Evolutionary conservation across 1,284 basidiomycete species (phyloP).

Genomic region (Fomitopsis schrenkii): DNA sequence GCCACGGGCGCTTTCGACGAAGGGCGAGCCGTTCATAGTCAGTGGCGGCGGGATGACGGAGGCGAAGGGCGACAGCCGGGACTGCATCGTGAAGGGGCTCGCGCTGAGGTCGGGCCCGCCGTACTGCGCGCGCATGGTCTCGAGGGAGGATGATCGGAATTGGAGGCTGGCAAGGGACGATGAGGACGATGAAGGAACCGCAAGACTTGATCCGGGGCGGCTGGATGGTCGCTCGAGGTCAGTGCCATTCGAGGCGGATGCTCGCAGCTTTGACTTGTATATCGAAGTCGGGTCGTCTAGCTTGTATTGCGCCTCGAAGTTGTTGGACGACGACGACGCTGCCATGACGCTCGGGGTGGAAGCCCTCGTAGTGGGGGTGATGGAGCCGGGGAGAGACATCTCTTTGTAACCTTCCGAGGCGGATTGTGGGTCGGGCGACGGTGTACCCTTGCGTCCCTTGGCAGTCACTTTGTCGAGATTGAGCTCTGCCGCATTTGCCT

Average conservation of each 20-base stretch:
- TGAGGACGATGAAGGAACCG: neutral
- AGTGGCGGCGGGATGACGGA: neutral
- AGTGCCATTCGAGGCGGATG: neutral
- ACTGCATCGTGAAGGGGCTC: neutral
- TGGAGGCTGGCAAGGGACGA: conserved; percentile 2
- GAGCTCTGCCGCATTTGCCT: conserved; percentile 41
- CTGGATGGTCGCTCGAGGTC: neutral
- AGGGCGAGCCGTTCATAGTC: conserved; percentile 2
- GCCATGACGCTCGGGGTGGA: conserved; percentile 8
- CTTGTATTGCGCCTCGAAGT: conserved; percentile 7
- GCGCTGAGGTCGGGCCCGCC: neutral
- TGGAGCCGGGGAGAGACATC: conserved; percentile 11
- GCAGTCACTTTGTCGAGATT: conserved; percentile 38
- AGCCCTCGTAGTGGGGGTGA: conserved; percentile 12
- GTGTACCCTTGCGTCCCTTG: conserved; percentile 30
- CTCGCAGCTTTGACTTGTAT: neutral
- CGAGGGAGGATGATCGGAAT: conserved; percentile 10
- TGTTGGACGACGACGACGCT: neutral
- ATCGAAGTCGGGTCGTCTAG: neutral
- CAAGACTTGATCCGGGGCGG: neutral
- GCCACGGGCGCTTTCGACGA: neutral
- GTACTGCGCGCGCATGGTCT: conserved; percentile 12
- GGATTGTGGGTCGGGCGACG: conserved; percentile 21
- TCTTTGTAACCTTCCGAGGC: conserved; percentile 11
- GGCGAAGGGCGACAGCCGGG: conserved; percentile 2